Evolutionary conservation across 176 grass and related monocot species (phyloP).

Genomic region (Ampelocalamus luodianensis): DNA sequence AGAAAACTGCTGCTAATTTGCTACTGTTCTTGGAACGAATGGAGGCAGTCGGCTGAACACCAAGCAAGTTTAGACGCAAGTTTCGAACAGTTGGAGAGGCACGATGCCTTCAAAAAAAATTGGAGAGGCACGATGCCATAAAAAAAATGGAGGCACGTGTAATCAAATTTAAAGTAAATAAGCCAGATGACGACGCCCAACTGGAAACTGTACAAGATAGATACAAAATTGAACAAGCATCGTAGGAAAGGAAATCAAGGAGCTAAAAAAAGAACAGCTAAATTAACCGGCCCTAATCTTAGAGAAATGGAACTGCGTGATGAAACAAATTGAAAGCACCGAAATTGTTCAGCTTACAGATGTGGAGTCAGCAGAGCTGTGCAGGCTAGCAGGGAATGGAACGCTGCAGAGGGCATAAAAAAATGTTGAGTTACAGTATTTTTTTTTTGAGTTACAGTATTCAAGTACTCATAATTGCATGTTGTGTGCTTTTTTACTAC

Average conservation of each 20-base stretch:
- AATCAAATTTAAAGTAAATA: background rate
- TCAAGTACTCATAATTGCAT: background rate
- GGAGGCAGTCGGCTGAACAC: background rate
- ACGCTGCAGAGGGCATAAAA: background rate
- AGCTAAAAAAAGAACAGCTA: background rate
- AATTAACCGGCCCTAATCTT: background rate
- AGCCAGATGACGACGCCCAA: background rate
- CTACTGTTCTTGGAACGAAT: background rate
- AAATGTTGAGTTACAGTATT: background rate
- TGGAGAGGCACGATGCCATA: background rate
- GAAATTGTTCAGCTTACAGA: conserved; percentile 1
- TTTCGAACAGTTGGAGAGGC: background rate
- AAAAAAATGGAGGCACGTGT: background rate
- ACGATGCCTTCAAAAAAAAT: too few relatives aligned
- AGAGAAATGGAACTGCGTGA: background rate
- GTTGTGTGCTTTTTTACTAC: background rate
- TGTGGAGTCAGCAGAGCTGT: background rate
- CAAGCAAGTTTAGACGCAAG: background rate
- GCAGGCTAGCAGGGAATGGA: background rate
- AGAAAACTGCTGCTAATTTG: too few relatives aligned
- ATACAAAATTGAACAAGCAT: background rate
- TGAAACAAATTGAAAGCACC: background rate
- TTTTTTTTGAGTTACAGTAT: background rate
- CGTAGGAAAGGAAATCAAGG: background rate
- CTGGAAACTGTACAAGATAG: background rate